Percentiles rank a stretch among this genome's conserved stretches.
These are phyloP conservation scores for Mycena citricolor DNA, from an alignment of 1,284 basidiomycete species.

Conservation along the genomic window DNA sequence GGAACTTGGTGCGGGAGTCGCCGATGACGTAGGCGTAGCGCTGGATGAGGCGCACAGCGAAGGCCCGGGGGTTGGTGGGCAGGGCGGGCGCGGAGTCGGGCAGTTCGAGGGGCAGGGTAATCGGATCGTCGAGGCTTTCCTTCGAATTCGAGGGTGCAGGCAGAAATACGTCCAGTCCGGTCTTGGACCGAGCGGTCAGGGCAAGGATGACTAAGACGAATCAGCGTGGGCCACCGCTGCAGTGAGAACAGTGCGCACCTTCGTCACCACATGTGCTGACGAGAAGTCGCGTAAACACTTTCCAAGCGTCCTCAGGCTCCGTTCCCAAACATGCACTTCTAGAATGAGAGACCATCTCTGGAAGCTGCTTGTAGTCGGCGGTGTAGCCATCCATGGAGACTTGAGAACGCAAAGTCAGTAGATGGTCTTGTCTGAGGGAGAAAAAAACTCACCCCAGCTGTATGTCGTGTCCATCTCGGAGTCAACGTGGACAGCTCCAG, in stretches of 20 bases:
- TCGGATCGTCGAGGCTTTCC: constrained; percentile 10
- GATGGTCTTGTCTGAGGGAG: not conserved
- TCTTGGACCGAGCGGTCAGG: not conserved
- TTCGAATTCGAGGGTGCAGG: not conserved
- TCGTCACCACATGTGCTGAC: constrained; percentile 17
- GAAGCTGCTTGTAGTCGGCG: not conserved
- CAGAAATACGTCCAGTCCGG: constrained; percentile 21
- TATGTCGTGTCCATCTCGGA: constrained; percentile 1
- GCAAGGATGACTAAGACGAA: constrained; percentile 10
- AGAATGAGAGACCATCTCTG: not conserved
- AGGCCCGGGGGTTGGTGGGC: constrained; percentile 18
- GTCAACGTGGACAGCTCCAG: not conserved
- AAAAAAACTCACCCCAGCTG: not conserved
- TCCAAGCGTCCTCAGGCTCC: constrained; percentile 5
- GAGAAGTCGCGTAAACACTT: constrained; percentile 7
- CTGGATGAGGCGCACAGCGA: constrained; percentile 20
- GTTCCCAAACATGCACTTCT: constrained; percentile 11
- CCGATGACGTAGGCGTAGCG: constrained; percentile 24
- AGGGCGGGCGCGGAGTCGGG: constrained; percentile 9
- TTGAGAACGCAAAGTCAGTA: not conserved
- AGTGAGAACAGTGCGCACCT: constrained; percentile 12
- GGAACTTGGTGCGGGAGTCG: constrained; percentile 19
- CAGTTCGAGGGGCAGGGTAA: constrained; percentile 18
- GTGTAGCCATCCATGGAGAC: constrained; percentile 10
- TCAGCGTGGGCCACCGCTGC: constrained; percentile 3